Evolutionary conservation across 2,329 filamentous ascomycete genomes (phyloP).

Genomic region (Sarocladiaceae sp.): DNA sequence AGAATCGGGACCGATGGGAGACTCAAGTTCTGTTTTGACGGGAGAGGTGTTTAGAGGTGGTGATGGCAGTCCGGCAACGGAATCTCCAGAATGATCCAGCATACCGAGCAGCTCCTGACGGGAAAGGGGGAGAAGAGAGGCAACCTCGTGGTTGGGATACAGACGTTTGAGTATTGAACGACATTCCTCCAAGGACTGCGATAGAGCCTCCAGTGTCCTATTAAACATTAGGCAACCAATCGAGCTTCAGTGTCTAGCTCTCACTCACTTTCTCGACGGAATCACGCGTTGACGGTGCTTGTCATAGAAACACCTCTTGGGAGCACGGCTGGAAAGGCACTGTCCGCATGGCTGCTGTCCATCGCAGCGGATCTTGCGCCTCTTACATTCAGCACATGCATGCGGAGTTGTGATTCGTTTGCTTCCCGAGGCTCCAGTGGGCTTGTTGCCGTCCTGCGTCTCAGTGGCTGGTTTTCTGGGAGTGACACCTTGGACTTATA

Average conservation of each 20-base stretch:
- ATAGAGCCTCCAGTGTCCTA: constrained; percentile 55
- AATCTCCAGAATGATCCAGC: constrained; percentile 41
- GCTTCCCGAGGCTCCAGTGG: constrained; percentile 28
- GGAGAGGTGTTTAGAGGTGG: constrained; percentile 47
- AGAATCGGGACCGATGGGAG: constrained; percentile 27
- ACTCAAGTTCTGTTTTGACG: constrained; percentile 40
- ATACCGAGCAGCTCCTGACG: constrained; percentile 55
- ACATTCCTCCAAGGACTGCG: constrained; percentile 61
- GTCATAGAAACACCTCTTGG: constrained; percentile 73
- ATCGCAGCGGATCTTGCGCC: constrained; percentile 79
- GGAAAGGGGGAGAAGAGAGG: constrained; percentile 45
- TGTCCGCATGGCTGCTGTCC: constrained; percentile 76
- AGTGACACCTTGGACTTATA: constrained; percentile 44
- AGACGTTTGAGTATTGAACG: constrained; percentile 54
- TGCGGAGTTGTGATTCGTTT: constrained; percentile 52
- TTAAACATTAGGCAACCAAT: background rate
- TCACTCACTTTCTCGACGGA: constrained; percentile 66
- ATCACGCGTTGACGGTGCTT: constrained; percentile 72
- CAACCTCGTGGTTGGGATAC: constrained; percentile 52
- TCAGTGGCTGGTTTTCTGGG: constrained; percentile 42
- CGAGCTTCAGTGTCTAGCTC: background rate
- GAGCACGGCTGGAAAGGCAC: constrained; percentile 74
- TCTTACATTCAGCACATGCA: constrained; percentile 70
- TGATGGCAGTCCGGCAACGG: constrained; percentile 40
- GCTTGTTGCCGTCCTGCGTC: constrained; percentile 28